These are phyloP conservation scores for Phytophthora sojae DNA, from an alignment of 352 stramenopile genomes.

Conservation along the genomic window DNA sequence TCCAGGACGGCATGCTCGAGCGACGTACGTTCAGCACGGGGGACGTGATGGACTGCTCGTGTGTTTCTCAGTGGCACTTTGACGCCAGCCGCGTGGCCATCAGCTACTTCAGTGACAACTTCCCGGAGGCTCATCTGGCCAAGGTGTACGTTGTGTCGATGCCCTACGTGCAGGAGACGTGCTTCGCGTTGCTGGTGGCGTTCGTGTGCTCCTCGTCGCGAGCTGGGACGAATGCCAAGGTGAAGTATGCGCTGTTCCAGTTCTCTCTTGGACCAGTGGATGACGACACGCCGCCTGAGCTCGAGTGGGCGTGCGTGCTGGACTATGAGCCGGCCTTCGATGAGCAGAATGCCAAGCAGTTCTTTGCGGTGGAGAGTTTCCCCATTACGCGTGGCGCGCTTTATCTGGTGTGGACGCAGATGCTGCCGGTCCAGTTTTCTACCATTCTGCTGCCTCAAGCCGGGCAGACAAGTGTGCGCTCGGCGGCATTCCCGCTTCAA, in stretches of 20 bases:
- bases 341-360: conserved; percentile 41
- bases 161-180: conserved; percentile 65
- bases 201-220: conserved; percentile 69
- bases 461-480: conserved; percentile 64
- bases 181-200: conserved; percentile 67
- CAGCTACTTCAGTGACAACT: conserved; percentile 77
- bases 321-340: conserved; percentile 74
- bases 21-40: conserved; percentile 72
- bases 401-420: conserved; percentile 76
- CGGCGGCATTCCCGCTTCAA: conserved; percentile 69
- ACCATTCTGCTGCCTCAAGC: conserved; percentile 64
- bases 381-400: conserved; percentile 65
- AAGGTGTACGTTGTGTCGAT: conserved; percentile 76
- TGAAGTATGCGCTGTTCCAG: conserved; percentile 83
- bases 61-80: conserved; percentile 63
- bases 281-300: conserved; percentile 40
- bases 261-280: conserved; percentile 52
- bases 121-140: conserved; percentile 61
- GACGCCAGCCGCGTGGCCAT: conserved; percentile 67
- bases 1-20: conserved; percentile 67
- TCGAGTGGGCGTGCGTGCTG: conserved; percentile 69
- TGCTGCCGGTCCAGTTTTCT: conserved; percentile 66
- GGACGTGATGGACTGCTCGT: conserved; percentile 74
- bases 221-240: conserved; percentile 39
- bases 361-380: conserved; percentile 71